Evolutionary conservation across 148 eudicot genomes (phyloP).

Genomic region (Chenopodium suecicum): DNA sequence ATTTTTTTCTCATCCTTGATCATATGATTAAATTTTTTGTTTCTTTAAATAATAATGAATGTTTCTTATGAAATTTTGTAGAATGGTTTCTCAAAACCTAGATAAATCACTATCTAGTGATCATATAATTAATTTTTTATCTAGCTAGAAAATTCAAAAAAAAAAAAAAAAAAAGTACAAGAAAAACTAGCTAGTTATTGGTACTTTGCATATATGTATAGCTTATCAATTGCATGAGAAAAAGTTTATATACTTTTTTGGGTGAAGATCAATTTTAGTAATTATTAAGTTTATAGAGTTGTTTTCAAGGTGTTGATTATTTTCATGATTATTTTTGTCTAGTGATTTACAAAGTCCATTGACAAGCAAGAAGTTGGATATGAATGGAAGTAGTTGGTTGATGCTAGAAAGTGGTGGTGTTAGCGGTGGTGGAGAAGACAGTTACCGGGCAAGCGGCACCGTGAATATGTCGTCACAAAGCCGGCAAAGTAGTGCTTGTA

Average conservation of each 20-base stretch:
- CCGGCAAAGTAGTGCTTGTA: constrained; percentile 30
- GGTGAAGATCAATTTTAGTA: not conserved
- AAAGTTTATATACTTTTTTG: not conserved
- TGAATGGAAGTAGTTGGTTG: constrained; percentile 35
- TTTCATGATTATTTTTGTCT: not conserved
- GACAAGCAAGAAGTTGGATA: constrained; percentile 36
- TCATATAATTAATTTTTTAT: too few species aligned
- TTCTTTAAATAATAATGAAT: not conserved
- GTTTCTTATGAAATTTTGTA: too few species aligned
- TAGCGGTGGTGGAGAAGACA: constrained; percentile 5
- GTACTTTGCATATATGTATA: too few species aligned
- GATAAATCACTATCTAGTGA: too few species aligned
- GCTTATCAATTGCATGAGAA: not conserved
- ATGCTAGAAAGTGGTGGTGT: constrained; percentile 31
- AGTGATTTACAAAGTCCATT: constrained; percentile 48
- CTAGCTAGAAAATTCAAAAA: too few species aligned
- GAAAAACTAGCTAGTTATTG: too few species aligned
- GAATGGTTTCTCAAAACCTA: too few species aligned
- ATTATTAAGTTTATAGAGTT: not conserved
- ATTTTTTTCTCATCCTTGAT: not conserved
- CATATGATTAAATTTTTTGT: not conserved
- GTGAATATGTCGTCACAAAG: constrained; percentile 13
- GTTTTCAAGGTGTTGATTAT: not conserved
- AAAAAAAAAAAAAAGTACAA: too few species aligned
- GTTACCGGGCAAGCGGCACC: not conserved